Evolutionary conservation across 2,329 filamentous ascomycete genomes (phyloP).

Genomic region (Pseudogymnoascus sp.): DNA sequence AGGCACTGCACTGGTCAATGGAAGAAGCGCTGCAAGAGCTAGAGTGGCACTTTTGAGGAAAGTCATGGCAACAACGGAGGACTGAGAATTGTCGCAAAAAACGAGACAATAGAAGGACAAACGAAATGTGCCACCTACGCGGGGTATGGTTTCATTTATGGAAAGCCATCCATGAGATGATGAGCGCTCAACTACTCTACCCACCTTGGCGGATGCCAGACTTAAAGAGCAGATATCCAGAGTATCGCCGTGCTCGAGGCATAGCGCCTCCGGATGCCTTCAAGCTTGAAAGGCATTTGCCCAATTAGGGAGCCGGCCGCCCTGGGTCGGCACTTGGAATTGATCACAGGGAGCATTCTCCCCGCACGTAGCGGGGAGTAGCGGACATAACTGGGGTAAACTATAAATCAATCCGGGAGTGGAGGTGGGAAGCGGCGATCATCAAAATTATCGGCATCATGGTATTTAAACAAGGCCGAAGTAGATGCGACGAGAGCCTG

Average conservation of each 20-base stretch:
- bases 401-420: background rate
- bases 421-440: background rate
- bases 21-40: slow-evolving; percentile 1
- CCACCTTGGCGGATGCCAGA: background rate
- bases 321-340: background rate
- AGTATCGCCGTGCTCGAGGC: background rate
- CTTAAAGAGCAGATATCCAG: background rate
- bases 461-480: slow-evolving; percentile 1
- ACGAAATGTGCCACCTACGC: background rate
- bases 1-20: background rate
- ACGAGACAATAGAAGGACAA: background rate
- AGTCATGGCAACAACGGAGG: background rate
- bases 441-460: background rate
- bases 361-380: background rate
- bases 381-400: background rate
- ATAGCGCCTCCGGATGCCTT: background rate
- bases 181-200: slow-evolving; percentile 1
- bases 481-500: background rate
- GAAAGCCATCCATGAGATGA: background rate
- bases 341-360: slow-evolving; percentile 1
- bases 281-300: background rate
- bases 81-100: background rate
- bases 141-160: background rate
- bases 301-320: background rate
- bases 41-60: background rate